Percentiles rank a stretch among this genome's conserved stretches.
phyloP scores from a whole-genome alignment of 768 basidiomycete species.

The Pleurotus platypus region DNA sequence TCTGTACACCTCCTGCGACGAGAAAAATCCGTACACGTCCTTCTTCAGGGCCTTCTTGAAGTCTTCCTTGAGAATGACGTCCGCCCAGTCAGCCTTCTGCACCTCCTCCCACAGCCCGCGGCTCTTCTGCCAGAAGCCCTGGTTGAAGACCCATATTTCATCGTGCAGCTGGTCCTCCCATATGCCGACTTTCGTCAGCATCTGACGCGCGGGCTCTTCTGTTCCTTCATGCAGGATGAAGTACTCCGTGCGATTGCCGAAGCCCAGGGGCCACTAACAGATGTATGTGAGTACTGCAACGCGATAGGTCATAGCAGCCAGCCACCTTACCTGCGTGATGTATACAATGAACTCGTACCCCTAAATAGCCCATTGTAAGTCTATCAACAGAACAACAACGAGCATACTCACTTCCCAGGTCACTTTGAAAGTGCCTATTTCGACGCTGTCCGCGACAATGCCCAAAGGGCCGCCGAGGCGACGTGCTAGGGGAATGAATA shows the following conservation, averaged over 20 bases:
- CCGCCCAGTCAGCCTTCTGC: conserved; percentile 68
- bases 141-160: conserved; percentile 77
- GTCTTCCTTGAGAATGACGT: conserved; percentile 66
- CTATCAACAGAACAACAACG: background rate
- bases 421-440: conserved; percentile 51
- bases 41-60: conserved; percentile 69
- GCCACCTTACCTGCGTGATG: conserved; percentile 38
- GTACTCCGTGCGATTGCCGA: conserved; percentile 24
- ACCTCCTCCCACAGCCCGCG: conserved; percentile 56
- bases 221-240: conserved; percentile 62
- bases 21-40: conserved; percentile 78
- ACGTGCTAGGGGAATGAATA: conserved; percentile 47
- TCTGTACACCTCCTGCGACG: conserved; percentile 70
- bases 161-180: conserved; percentile 54
- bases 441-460: conserved; percentile 45
- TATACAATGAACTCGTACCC: conserved; percentile 55
- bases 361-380: conserved; percentile 23
- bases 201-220: conserved; percentile 44
- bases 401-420: conserved; percentile 52
- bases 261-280: conserved; percentile 28
- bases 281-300: background rate
- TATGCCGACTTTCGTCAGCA: conserved; percentile 51
- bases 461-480: conserved; percentile 42
- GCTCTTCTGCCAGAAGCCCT: conserved; percentile 66
- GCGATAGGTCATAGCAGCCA: conserved; percentile 3